Conservation (phyloP, 305 asterid genomes). For the Fraxinus sp. region DNA sequence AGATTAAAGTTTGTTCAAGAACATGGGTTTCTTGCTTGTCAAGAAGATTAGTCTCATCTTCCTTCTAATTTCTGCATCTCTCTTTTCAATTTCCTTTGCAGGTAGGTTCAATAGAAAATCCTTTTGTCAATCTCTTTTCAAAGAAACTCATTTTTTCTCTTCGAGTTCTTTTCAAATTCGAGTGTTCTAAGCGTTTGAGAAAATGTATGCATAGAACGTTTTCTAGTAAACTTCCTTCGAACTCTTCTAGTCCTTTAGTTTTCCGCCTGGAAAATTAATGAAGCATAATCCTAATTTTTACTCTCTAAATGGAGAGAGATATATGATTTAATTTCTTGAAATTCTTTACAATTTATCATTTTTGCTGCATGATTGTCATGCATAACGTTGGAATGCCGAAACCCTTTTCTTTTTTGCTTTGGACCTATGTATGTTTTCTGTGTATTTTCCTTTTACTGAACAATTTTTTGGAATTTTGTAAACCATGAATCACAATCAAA, state of each 20-base stretch:
- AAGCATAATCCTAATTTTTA: neutral
- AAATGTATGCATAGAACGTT: neutral
- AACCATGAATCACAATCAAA: neutral
- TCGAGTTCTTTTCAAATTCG: neutral
- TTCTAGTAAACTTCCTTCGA: neutral
- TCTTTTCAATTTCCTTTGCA: conserved; percentile 41
- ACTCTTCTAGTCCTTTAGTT: neutral
- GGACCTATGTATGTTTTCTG: neutral
- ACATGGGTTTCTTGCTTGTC: conserved; percentile 35
- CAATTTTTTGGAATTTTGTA: neutral
- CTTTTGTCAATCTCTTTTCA: neutral
- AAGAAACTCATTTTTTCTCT: neutral
- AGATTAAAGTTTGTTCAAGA: conserved; percentile 15
- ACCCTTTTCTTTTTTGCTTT: neutral
- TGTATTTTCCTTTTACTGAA: neutral
- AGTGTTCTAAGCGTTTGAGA: neutral
- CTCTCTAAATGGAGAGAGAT: neutral
- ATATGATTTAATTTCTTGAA: neutral
- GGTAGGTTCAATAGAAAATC: conserved; percentile 25
- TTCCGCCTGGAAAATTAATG: neutral
- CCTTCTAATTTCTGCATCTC: conserved; percentile 41
- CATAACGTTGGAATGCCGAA: neutral
- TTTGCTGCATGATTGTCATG: neutral
- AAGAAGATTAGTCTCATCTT: conserved; percentile 43
- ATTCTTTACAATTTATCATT: neutral